A percentile compares a stretch with the other conserved stretches of the same genome.
Evolutionary conservation across 371 early-diverging fungal species (phyloP).

Genomic region (Paraphysoderma sedebokerense): DNA sequence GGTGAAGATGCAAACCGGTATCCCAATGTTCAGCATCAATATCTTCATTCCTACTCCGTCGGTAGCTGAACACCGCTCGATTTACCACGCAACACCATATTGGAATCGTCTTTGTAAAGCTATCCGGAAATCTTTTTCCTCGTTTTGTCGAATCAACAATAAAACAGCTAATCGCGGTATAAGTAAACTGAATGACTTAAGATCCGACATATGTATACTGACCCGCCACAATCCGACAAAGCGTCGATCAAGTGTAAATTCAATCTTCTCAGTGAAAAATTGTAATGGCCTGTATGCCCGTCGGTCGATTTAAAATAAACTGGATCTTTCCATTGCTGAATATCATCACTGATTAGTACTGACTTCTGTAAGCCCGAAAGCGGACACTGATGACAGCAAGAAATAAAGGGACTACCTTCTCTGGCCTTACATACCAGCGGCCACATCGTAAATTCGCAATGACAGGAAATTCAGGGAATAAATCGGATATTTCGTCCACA

Average conservation of each 20-base stretch:
- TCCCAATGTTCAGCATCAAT: no score
- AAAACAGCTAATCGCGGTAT: slow-evolving; percentile 27
- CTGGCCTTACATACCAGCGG: not conserved
- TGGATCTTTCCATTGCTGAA: slow-evolving; percentile 21
- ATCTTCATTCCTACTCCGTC: no score
- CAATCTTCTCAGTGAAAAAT: slow-evolving; percentile 54
- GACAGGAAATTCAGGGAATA: slow-evolving; percentile 40
- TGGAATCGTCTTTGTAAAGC: slow-evolving; percentile 66
- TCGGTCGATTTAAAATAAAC: slow-evolving; percentile 85
- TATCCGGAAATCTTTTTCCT: slow-evolving; percentile 71
- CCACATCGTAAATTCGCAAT: slow-evolving; percentile 8
- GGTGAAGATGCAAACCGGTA: no score
- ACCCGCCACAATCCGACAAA: slow-evolving; percentile 39
- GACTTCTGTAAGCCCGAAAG: no score
- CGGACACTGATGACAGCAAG: slow-evolving; percentile 30
- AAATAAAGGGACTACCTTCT: slow-evolving; percentile 58
- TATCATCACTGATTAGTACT: not conserved
- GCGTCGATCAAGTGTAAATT: slow-evolving; percentile 50
- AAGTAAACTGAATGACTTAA: not conserved
- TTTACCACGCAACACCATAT: slow-evolving; percentile 72
- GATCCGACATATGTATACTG: not conserved
- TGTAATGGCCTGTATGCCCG: slow-evolving; percentile 71
- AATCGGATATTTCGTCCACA: slow-evolving; percentile 30
- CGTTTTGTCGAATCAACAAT: slow-evolving; percentile 73
- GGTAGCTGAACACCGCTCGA: slow-evolving; percentile 30